Conservation (phyloP, 108 stramenopile genomes). For the Pseudonitzschia pungens region DNA sequence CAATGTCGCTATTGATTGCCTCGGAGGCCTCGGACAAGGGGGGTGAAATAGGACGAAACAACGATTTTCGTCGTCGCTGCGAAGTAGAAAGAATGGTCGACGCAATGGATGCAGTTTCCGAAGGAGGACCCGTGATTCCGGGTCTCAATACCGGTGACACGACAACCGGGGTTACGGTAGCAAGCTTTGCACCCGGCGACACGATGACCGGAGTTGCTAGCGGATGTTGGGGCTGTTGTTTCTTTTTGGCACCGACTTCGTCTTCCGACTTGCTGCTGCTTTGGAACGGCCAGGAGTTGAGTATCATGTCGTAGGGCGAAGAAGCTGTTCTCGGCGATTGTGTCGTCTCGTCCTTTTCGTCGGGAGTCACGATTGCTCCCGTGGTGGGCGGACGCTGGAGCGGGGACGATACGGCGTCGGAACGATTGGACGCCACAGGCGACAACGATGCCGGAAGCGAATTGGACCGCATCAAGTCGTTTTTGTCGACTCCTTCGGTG, state of each 20-base stretch:
- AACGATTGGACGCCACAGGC: background rate
- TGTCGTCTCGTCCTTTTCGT: background rate
- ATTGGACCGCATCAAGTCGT: slow-evolving; percentile 7
- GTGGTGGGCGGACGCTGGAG: background rate
- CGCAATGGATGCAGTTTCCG: background rate
- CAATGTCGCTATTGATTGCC: background rate
- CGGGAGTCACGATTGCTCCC: background rate
- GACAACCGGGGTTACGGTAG: background rate
- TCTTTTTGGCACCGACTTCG: background rate
- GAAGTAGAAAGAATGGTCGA: background rate
- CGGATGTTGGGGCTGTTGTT: background rate
- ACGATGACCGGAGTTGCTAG: background rate
- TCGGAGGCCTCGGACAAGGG: slow-evolving; percentile 7
- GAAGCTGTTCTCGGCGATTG: no score
- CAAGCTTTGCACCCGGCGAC: background rate
- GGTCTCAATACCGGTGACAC: background rate
- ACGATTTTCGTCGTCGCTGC: background rate
- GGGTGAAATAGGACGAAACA: slow-evolving; percentile 17
- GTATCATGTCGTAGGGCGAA: slow-evolving; percentile 7
- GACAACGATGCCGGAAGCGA: slow-evolving; percentile 2
- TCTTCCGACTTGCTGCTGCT: background rate
- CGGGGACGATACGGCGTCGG: background rate
- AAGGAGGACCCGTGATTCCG: no score
- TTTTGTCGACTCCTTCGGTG: background rate
- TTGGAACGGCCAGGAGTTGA: slow-evolving; percentile 1